phyloP scores from a whole-genome alignment of 352 stramenopile species.

The Pythium periplocum region DNA sequence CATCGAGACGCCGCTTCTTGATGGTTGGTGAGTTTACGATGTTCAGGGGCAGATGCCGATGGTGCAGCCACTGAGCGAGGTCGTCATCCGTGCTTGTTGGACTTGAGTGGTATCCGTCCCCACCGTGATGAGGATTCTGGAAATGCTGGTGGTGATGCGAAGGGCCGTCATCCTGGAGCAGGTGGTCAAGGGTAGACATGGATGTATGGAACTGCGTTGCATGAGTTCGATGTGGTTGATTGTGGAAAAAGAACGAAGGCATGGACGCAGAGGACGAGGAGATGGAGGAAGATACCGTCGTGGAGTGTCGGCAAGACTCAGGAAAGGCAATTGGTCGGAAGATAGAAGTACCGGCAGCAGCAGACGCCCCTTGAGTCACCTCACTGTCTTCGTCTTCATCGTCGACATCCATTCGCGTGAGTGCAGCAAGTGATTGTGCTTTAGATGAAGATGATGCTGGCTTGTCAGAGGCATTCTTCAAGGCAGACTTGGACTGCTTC shows the following conservation, averaged over 20 bases:
- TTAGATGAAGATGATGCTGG: conserved; percentile 7
- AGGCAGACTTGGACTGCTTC: conserved; percentile 64
- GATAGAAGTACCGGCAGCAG: conserved; percentile 1
- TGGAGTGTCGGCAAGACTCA: conserved; percentile 11
- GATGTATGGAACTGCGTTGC: conserved; percentile 3
- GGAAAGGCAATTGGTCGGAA: conserved; percentile 31
- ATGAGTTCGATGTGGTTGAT: conserved; percentile 7
- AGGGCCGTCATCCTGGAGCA: conserved; percentile 20
- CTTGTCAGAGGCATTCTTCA: conserved; percentile 31
- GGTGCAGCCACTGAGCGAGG: conserved; percentile 17
- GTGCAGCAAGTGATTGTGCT: not conserved
- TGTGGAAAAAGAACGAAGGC: conserved; percentile 13
- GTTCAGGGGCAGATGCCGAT: conserved; percentile 16
- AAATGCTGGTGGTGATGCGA: no score
- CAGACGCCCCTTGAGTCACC: no score
- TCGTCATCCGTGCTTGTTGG: conserved; percentile 47
- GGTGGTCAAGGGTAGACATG: conserved; percentile 41
- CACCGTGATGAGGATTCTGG: no score
- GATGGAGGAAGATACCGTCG: conserved; percentile 9
- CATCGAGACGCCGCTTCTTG: conserved; percentile 13
- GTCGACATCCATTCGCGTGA: not conserved
- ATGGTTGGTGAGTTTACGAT: conserved; percentile 1
- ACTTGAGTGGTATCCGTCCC: conserved; percentile 8
- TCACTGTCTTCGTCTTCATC: conserved; percentile 3
- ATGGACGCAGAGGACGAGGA: conserved; percentile 3